Conservation (phyloP, 225 moss, liverwort and hornwort species). For the Takakia lepidozioides region DNA sequence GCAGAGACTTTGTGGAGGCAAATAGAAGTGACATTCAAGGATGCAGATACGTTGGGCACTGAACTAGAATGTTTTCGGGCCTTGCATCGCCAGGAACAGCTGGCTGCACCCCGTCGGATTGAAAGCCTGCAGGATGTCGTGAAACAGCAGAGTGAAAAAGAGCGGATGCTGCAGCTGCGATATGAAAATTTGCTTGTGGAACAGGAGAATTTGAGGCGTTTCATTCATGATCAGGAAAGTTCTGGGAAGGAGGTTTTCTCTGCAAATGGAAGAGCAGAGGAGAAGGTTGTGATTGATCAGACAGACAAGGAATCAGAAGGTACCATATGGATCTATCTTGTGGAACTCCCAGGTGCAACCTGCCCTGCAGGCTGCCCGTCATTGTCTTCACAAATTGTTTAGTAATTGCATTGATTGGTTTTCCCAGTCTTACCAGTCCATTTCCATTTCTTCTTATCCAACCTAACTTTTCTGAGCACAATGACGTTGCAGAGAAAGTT, state of each 20-base stretch:
- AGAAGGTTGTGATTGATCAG: too few relatives aligned
- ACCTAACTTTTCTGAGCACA: too few relatives aligned
- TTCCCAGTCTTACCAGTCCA: too few relatives aligned
- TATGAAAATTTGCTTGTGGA: constrained; percentile 79
- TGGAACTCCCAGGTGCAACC: too few relatives aligned
- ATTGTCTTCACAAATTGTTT: too few relatives aligned
- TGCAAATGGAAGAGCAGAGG: background rate
- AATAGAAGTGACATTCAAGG: constrained; percentile 65
- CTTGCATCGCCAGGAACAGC: constrained; percentile 74
- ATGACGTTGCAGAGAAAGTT: too few relatives aligned
- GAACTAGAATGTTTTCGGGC: constrained; percentile 84
- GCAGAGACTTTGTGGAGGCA: constrained; percentile 61
- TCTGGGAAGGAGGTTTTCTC: background rate
- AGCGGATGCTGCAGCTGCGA: constrained; percentile 65
- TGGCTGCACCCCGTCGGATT: constrained; percentile 81
- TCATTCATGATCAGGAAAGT: constrained; percentile 10
- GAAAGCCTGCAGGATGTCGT: constrained; percentile 74
- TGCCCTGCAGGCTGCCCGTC: too few relatives aligned
- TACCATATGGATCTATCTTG: too few relatives aligned
- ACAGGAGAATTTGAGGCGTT: constrained; percentile 61
- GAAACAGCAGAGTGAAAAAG: constrained; percentile 63
- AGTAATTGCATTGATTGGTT: too few relatives aligned
- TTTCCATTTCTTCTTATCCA: too few relatives aligned
- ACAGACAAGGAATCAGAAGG: too few relatives aligned
- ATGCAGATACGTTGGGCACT: constrained; percentile 62